phyloP scores from a whole-genome alignment of 176 grass and related monocot genomes.

The bread wheat (Triticum aestivum) region IWGSC_CS_RefSeq_v2.1 NC_057801.1:162966536-162967035 shows the following conservation, averaged over 20 bases:
- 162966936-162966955: not conserved
- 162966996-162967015: not conserved
- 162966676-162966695: not conserved
- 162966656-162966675: conserved; percentile 48
- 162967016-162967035: not conserved
- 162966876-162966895: conserved; percentile 15
- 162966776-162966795: conserved; percentile 18
- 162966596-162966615: conserved; percentile 1
- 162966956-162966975: not conserved
- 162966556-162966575: not conserved
- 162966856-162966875: not conserved
- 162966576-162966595: not conserved
- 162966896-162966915: conserved; percentile 53
- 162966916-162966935: not conserved
- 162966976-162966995: not conserved
- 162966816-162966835: conserved; percentile 2
- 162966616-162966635: not conserved
- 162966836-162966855: conserved; percentile 27
- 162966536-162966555: not conserved
- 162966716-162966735: not conserved
- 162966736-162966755: not conserved
- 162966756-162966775: not conserved
- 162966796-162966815: not conserved
- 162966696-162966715: not conserved
- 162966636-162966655: conserved; percentile 23